These are phyloP conservation scores for Artemisia argyi DNA, from an alignment of 129 eudicot species.

Conservation along the genomic window DNA sequence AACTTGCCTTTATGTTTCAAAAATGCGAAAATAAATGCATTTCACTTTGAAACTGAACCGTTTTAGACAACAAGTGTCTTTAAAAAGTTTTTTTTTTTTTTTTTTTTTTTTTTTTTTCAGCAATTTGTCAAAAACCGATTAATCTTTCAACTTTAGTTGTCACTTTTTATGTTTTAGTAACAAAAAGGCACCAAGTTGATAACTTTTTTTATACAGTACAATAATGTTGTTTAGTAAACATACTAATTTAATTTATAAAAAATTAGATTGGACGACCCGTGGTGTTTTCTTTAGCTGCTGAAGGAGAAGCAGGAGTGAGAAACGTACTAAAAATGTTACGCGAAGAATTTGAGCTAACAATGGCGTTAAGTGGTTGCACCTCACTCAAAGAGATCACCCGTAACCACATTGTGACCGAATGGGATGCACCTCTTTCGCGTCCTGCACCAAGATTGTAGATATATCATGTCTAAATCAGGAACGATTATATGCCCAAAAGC, in stretches of 20 bases:
- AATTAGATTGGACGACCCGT: conserved; percentile 80
- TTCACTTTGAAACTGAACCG: too few relatives aligned
- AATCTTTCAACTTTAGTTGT: not conserved
- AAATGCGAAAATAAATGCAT: too few relatives aligned
- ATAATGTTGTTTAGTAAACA: not conserved
- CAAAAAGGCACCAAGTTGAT: not conserved
- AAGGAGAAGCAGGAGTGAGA: conserved; percentile 89
- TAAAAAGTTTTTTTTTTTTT: too few relatives aligned
- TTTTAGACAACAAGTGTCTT: too few relatives aligned
- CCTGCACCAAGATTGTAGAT: conserved; percentile 61
- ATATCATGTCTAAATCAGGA: conserved; percentile 19
- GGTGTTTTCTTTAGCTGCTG: conserved; percentile 87
- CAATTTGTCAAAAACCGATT: too few relatives aligned
- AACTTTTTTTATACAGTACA: not conserved
- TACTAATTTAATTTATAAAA: conserved; percentile 1
- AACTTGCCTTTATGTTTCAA: too few relatives aligned
- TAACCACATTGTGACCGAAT: conserved; percentile 67
- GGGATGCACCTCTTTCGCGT: conserved; percentile 73
- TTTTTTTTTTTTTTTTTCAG: too few relatives aligned
- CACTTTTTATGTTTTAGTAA: not conserved
- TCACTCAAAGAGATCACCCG: conserved; percentile 77
- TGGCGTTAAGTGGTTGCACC: conserved; percentile 95
- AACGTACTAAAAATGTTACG: conserved; percentile 88
- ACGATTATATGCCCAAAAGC: not conserved
- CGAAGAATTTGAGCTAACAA: conserved; percentile 88